A percentile compares a stretch with the other conserved stretches of the same genome.
These are phyloP conservation scores for Tulasnella sp. DNA, from an alignment of 768 basidiomycete species.

Conservation along the genomic window DNA sequence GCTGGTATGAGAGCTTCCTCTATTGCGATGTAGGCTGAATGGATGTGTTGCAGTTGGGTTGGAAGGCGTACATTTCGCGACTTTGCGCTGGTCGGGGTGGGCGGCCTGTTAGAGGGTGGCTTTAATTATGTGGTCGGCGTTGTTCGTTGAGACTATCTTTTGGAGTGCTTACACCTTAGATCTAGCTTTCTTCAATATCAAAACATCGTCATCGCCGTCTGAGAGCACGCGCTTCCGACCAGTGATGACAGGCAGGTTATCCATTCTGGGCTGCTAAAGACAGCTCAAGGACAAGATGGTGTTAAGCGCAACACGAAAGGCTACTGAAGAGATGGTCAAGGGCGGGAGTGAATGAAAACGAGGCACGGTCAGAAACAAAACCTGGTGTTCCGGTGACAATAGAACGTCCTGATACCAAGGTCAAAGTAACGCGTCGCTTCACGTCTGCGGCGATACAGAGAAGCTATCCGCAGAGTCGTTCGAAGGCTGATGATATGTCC, in stretches of 20 bases:
- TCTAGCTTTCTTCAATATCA: slow-evolving; percentile 21
- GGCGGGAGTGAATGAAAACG: too few relatives aligned
- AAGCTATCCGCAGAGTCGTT: too few relatives aligned
- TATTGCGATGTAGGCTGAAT: slow-evolving; percentile 52
- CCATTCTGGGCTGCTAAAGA: not conserved
- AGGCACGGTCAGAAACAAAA: too few relatives aligned
- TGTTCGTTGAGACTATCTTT: not conserved
- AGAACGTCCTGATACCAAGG: too few relatives aligned
- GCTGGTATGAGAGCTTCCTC: slow-evolving; percentile 80
- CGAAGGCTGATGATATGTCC: too few relatives aligned
- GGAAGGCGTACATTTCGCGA: slow-evolving; percentile 13
- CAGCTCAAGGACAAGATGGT: too few relatives aligned
- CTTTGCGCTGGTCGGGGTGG: slow-evolving; percentile 12
- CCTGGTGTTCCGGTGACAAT: too few relatives aligned
- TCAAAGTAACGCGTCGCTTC: too few relatives aligned
- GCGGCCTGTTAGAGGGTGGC: slow-evolving; percentile 5
- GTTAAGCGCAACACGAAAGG: too few relatives aligned
- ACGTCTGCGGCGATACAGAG: too few relatives aligned
- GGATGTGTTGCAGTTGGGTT: slow-evolving; percentile 45
- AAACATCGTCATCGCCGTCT: slow-evolving; percentile 16
- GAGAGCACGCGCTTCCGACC: slow-evolving; percentile 15
- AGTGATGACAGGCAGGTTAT: not conserved
- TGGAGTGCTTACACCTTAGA: slow-evolving; percentile 6
- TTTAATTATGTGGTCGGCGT: not conserved
- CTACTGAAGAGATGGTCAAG: too few relatives aligned